phyloP scores from a whole-genome alignment of 2,329 filamentous ascomycete genomes.

The Fusarium virguliforme region DNA sequence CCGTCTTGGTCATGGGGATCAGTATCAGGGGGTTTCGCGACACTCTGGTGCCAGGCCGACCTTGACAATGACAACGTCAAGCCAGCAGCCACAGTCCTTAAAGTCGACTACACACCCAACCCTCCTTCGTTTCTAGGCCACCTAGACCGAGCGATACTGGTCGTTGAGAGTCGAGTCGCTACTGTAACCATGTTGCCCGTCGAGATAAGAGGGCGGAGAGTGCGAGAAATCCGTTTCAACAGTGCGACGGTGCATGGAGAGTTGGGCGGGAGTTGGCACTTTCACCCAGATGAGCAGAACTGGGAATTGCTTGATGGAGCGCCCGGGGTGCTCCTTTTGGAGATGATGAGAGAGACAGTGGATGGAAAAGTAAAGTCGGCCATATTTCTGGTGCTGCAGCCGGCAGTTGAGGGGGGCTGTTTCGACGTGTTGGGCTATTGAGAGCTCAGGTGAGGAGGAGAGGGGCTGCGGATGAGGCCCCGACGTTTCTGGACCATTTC shows the following conservation, averaged over 20 bases:
- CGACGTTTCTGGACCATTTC: not conserved
- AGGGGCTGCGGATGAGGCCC: not conserved
- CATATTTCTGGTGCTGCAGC: not conserved
- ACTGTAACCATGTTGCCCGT: not conserved
- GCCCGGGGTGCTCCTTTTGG: not conserved
- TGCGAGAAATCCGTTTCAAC: not conserved
- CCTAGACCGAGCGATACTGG: not conserved
- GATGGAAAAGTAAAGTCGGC: not conserved
- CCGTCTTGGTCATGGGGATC: constrained; percentile 6
- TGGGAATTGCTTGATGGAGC: not conserved
- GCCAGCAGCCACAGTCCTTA: not conserved
- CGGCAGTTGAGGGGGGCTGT: not conserved
- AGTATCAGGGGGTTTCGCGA: not conserved
- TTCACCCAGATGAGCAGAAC: not conserved
- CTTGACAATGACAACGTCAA: not conserved
- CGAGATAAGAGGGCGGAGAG: not conserved
- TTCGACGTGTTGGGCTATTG: not conserved
- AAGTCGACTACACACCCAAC: not conserved
- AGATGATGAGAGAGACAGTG: not conserved
- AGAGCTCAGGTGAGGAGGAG: not conserved
- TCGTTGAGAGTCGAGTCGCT: not conserved
- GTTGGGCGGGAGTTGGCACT: not conserved
- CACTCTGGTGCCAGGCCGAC: not conserved
- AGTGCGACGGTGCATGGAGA: not conserved
- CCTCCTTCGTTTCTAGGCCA: not conserved